These are phyloP conservation scores for Chrysanthemum seticuspe DNA, from an alignment of 129 eudicot species.

Conservation along the genomic window DNA sequence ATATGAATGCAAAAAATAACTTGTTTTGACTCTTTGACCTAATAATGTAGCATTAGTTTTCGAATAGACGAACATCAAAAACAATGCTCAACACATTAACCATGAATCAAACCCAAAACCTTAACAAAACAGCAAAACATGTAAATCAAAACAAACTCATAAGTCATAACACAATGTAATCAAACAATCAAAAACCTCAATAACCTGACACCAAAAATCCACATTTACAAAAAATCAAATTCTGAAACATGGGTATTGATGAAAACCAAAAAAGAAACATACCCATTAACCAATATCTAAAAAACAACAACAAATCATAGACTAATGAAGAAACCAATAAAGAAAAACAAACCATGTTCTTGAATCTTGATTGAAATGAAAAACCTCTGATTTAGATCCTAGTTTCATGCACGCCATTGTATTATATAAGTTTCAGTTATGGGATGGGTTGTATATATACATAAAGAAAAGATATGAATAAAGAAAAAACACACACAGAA, in stretches of 20 bases:
- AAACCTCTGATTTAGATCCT: slow-evolving; percentile 64
- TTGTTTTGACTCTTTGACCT: background rate
- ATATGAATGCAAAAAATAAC: too few relatives aligned
- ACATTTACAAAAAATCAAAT: slow-evolving; percentile 15
- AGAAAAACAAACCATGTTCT: slow-evolving; percentile 48
- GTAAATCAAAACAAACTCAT: background rate
- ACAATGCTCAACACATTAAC: slow-evolving; percentile 9
- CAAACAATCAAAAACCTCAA: background rate
- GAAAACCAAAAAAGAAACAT: slow-evolving; percentile 9
- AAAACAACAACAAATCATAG: background rate
- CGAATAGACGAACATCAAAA: background rate
- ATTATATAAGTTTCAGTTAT: background rate
- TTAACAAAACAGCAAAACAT: background rate
- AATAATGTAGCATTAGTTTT: background rate
- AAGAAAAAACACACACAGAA: background rate
- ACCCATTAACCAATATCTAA: slow-evolving; percentile 17
- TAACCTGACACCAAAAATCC: background rate
- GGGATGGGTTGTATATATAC: slow-evolving; percentile 1
- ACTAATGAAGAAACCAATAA: background rate
- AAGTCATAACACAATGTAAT: slow-evolving; percentile 10
- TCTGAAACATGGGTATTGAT: slow-evolving; percentile 22
- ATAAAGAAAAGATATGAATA: slow-evolving; percentile 9
- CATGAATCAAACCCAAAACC: slow-evolving; percentile 10
- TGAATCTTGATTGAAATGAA: slow-evolving; percentile 39
- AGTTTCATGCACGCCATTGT: slow-evolving; percentile 48